A percentile compares a stretch with the other conserved stretches of the same genome.
Evolutionary conservation across 2,329 filamentous ascomycete genomes (phyloP).

Genomic region (Botrytis pseudocinerea): DNA sequence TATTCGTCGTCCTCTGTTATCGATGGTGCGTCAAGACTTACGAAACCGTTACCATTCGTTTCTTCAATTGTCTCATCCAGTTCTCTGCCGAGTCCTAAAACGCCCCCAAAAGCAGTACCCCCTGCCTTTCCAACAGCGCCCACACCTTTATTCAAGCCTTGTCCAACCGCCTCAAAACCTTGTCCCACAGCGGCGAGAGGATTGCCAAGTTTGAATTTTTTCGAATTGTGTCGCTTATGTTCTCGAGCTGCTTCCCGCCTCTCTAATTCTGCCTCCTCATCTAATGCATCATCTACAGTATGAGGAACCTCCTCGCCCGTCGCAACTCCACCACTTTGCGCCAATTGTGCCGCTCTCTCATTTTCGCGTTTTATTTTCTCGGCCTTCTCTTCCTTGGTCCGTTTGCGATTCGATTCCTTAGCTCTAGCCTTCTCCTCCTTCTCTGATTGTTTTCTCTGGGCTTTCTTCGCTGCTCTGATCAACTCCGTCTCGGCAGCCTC

Average conservation of each 20-base stretch:
- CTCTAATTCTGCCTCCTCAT: slow-evolving; percentile 41
- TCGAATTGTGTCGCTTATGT: slow-evolving; percentile 23
- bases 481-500: slow-evolving; percentile 84
- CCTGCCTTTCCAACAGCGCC: slow-evolving; percentile 42
- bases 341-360: slow-evolving; percentile 46
- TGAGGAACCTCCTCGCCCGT: slow-evolving; percentile 57
- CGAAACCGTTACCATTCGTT: slow-evolving; percentile 51
- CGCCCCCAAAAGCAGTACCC: slow-evolving; percentile 48
- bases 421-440: slow-evolving; percentile 49
- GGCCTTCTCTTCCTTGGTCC: slow-evolving; percentile 42
- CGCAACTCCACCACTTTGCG: slow-evolving; percentile 52
- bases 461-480: slow-evolving; percentile 76
- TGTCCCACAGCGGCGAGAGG: slow-evolving; percentile 37
- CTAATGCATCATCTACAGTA: slow-evolving; percentile 49
- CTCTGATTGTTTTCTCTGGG: slow-evolving; percentile 64
- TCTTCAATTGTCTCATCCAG: slow-evolving; percentile 55
- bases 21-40: slow-evolving; percentile 32
- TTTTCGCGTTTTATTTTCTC: slow-evolving; percentile 39
- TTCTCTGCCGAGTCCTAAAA: slow-evolving; percentile 50
- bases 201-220: slow-evolving; percentile 34
- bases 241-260: slow-evolving; percentile 26
- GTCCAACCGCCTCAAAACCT: slow-evolving; percentile 36
- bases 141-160: slow-evolving; percentile 36
- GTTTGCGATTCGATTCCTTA: slow-evolving; percentile 47
- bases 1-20: slow-evolving; percentile 34